phyloP scores from a whole-genome alignment of 371 early-diverging fungal genomes.

The Saksenaea oblongispora region DNA sequence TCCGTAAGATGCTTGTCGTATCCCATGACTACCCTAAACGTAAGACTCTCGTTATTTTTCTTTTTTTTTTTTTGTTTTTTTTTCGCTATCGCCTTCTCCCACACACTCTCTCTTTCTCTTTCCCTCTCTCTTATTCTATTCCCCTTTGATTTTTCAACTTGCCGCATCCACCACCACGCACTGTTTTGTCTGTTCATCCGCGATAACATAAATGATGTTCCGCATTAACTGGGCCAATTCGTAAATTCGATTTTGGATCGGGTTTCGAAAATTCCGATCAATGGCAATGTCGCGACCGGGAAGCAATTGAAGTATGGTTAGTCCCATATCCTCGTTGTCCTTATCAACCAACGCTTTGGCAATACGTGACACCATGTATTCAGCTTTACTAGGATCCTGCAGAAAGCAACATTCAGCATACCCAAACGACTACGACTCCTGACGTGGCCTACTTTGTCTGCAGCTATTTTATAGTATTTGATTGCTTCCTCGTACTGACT shows the following conservation, averaged over 20 bases:
- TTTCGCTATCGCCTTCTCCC: neutral
- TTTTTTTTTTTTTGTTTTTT: conserved; percentile 7
- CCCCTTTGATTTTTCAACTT: conserved; percentile 12
- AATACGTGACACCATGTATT: conserved; percentile 52
- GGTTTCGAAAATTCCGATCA: conserved; percentile 48
- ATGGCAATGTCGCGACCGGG: conserved; percentile 73
- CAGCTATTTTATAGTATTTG: conserved; percentile 54
- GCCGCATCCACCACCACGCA: conserved; percentile 83
- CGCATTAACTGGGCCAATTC: conserved; percentile 81
- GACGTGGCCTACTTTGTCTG: conserved; percentile 31
- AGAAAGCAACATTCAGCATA: neutral
- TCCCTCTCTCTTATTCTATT: conserved; percentile 9
- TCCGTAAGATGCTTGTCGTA: conserved; percentile 73
- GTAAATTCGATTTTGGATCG: conserved; percentile 74
- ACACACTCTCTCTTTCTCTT: neutral
- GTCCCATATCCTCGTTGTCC: conserved; percentile 56
- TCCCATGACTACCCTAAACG: conserved; percentile 80
- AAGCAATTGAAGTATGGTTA: conserved; percentile 67
- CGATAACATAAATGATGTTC: conserved; percentile 82
- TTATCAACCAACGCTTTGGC: conserved; percentile 57
- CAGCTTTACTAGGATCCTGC: conserved; percentile 55
- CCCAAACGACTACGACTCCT: neutral
- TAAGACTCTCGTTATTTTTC: neutral
- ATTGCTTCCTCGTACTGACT: conserved; percentile 62
- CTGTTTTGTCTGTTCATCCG: conserved; percentile 61